These are phyloP conservation scores for Cercospora canescens DNA, from an alignment of 2,329 filamentous ascomycete genomes.

Conservation along the genomic window DNA sequence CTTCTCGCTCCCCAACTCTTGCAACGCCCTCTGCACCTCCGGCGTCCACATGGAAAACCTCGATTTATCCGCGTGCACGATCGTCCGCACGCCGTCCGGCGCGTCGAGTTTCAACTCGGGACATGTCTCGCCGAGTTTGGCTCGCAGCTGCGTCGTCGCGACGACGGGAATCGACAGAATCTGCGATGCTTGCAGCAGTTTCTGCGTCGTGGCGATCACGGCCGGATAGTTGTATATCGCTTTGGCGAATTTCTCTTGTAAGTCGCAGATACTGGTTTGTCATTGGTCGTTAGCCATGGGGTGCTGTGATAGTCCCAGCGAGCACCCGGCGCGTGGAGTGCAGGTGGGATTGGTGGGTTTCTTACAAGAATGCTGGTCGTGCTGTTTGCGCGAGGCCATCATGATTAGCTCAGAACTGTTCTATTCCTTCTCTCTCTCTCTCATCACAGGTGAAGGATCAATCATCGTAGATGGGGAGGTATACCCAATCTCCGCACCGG, in stretches of 20 bases:
- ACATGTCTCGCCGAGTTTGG: constrained; percentile 78
- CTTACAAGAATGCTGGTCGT: constrained; percentile 24
- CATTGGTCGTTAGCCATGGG: constrained; percentile 10
- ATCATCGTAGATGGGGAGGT: background rate
- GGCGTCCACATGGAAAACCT: constrained; percentile 85
- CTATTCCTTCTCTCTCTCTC: background rate
- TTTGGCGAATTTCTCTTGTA: constrained; percentile 88
- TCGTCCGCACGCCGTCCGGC: constrained; percentile 52
- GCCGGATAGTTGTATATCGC: constrained; percentile 84
- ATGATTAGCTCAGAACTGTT: constrained; percentile 6
- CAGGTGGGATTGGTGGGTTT: background rate
- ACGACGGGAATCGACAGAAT: constrained; percentile 73
- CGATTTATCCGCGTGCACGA: constrained; percentile 76
- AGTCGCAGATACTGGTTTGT: constrained; percentile 74
- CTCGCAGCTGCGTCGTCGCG: constrained; percentile 80
- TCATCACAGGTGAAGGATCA: background rate
- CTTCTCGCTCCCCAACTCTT: constrained; percentile 41
- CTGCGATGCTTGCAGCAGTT: constrained; percentile 51
- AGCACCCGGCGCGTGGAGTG: background rate
- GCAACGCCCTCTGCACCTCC: constrained; percentile 55
- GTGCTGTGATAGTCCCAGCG: background rate
- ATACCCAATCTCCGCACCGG: constrained; percentile 27
- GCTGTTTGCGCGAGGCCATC: constrained; percentile 3
- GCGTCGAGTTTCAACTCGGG: constrained; percentile 62
- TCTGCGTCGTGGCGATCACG: constrained; percentile 58